Evolutionary conservation across 148 eudicot genomes (phyloP), one percentile per base, ranked within the genome.

Genomic region (Silene conica): DNA sequence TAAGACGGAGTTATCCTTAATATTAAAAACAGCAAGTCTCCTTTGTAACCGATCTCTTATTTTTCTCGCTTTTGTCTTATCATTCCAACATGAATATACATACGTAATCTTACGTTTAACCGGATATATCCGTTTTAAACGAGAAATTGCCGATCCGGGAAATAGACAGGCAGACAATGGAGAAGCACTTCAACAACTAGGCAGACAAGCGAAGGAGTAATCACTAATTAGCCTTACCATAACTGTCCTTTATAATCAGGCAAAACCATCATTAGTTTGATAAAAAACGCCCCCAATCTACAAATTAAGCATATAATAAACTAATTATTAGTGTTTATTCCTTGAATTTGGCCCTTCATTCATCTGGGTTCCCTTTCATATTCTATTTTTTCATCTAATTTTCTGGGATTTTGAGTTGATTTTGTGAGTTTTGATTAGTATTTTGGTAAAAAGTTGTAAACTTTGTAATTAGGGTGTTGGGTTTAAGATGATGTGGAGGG

Each of bases 401-500:
- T 73, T 64, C 15, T 70, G 74, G 72, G 79, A 57, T 83, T 74
- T 79, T 72, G 73, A 25, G 67, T 70, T 15, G 6, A 3, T 54
- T 80, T 76, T 70, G 25, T 43, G 48, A 8, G 66, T 41, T 21
- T 77, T 70, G 79, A 56, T 77, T 58, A 50, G 28, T 70, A 73
- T 70, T 66, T 58, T 73, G 82, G 73, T 69, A 60, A 62, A 34
- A 83, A 3, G 41, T 34, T 26, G 28, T 26, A 26, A 26, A 26
- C 28, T 26, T 26, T 26, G 28, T 26, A 26, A 26, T 26, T 26
- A 26, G 28, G 28, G 28, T 26, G 28, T 26, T 26, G 28, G 28
- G 28, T 26, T 26, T 20, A 5, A 41, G 25, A 83, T 72, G 80
- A 83, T 88, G 89, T 92, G 93, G 89, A 83, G 86, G 80, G 93